These are phyloP conservation scores for Collybia sp. DNA, from an alignment of 768 basidiomycete genomes.

Conservation along the genomic window DNA sequence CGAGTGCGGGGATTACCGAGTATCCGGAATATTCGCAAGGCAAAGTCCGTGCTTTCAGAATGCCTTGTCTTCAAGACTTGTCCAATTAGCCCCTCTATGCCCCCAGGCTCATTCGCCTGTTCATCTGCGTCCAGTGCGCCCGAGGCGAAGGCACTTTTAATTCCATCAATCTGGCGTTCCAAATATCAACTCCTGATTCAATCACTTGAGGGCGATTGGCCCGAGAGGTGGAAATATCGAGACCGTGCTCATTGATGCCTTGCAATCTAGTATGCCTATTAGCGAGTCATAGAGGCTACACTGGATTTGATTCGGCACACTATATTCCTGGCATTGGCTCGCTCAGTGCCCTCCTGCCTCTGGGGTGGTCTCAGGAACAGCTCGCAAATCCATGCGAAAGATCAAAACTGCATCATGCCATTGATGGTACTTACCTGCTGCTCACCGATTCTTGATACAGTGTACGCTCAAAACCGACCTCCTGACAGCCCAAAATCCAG, in stretches of 20 bases:
- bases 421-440: too few species aligned
- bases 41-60: slow-evolving; percentile 21
- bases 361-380: too few species aligned
- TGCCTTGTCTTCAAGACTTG: slow-evolving; percentile 15
- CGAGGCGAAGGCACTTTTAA: slow-evolving; percentile 14
- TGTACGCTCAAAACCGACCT: too few species aligned
- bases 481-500: too few species aligned
- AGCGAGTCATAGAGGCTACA: slow-evolving; percentile 12
- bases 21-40: slow-evolving; percentile 15
- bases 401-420: too few species aligned
- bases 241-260: slow-evolving; percentile 14
- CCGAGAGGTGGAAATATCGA: slow-evolving; percentile 20
- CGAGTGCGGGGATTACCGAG: slow-evolving; percentile 12
- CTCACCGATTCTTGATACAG: too few species aligned
- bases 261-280: slow-evolving; percentile 8
- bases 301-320: slow-evolving; percentile 19
- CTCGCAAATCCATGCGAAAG: too few species aligned
- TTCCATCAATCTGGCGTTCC: slow-evolving; percentile 13
- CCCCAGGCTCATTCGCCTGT: slow-evolving; percentile 22
- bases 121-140: slow-evolving; percentile 10
- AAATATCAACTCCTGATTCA: slow-evolving; percentile 7
- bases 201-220: slow-evolving; percentile 10
- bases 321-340: slow-evolving; percentile 19
- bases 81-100: slow-evolving; percentile 13
- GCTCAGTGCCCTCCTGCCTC: slow-evolving; percentile 8